Percentiles rank a stretch among this genome's conserved stretches.
Evolutionary conservation across 2,329 filamentous ascomycete species (phyloP).

Genomic region (Phaeosphaeriaceae sp.): DNA sequence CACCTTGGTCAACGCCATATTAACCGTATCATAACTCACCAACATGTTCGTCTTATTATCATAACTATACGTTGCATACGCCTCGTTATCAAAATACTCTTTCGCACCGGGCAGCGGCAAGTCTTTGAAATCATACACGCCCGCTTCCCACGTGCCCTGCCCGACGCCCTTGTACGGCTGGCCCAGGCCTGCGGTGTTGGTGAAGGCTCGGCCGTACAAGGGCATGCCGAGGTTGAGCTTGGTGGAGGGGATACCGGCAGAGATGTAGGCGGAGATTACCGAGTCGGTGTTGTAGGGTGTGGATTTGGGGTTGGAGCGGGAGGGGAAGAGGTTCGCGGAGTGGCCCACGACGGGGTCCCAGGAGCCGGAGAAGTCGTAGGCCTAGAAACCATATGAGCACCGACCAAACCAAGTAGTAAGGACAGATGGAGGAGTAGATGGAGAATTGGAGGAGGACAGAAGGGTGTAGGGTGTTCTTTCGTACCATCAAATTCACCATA

Average conservation of each 20-base stretch:
- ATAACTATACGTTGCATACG: slow-evolving; percentile 81
- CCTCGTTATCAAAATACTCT: slow-evolving; percentile 69
- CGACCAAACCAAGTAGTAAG: too few relatives aligned
- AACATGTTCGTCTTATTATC: slow-evolving; percentile 69
- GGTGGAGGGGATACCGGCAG: slow-evolving; percentile 64
- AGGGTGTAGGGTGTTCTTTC: neutral
- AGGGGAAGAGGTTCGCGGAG: slow-evolving; percentile 79
- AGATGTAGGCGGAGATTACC: slow-evolving; percentile 75
- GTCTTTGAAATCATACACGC: slow-evolving; percentile 85
- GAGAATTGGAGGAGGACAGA: too few relatives aligned
- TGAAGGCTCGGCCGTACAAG: slow-evolving; percentile 86
- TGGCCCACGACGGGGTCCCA: slow-evolving; percentile 80
- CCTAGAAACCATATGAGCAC: slow-evolving; percentile 15
- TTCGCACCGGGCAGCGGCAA: slow-evolving; percentile 74
- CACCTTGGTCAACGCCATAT: slow-evolving; percentile 73
- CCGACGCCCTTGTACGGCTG: slow-evolving; percentile 74
- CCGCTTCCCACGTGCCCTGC: slow-evolving; percentile 79
- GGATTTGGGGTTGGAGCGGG: slow-evolving; percentile 61
- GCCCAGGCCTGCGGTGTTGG: slow-evolving; percentile 78
- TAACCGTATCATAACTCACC: slow-evolving; percentile 77
- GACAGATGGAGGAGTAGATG: too few relatives aligned
- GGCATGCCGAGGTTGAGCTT: slow-evolving; percentile 94
- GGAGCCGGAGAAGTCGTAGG: slow-evolving; percentile 71
- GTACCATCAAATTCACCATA: slow-evolving; percentile 59
- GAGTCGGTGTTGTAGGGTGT: slow-evolving; percentile 82